phyloP scores from a whole-genome alignment of 345 rosid species.

The Dipteronia dyeriana region DNA sequence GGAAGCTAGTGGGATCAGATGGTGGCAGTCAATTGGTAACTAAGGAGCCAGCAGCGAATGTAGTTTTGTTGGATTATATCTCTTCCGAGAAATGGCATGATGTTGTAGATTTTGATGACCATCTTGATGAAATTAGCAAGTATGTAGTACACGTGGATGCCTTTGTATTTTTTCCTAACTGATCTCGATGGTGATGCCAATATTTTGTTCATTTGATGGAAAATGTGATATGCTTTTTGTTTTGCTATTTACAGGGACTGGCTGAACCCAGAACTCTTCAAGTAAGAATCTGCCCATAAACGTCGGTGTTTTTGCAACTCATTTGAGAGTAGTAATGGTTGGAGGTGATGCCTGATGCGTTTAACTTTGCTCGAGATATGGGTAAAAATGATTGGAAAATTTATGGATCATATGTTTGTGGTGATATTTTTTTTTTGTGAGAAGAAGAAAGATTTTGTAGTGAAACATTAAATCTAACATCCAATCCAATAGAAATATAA shows the following conservation, averaged over 20 bases:
- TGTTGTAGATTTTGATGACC: slow-evolving; percentile 87
- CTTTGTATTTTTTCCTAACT: not conserved
- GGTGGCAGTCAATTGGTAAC: slow-evolving; percentile 60
- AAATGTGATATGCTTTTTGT: slow-evolving; percentile 11
- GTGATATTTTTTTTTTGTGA: not conserved
- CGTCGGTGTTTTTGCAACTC: not conserved
- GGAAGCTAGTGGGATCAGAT: slow-evolving; percentile 72
- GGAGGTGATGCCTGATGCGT: not conserved
- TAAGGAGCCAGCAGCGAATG: slow-evolving; percentile 87
- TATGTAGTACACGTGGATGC: slow-evolving; percentile 32
- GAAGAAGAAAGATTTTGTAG: slow-evolving; percentile 3
- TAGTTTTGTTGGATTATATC: slow-evolving; percentile 66
- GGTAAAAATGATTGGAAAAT: slow-evolving; percentile 3
- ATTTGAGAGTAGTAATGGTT: not conserved
- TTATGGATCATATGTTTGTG: not conserved
- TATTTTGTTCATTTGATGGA: not conserved
- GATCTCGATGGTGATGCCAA: not conserved
- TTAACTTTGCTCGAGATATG: not conserved
- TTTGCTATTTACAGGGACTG: slow-evolving; percentile 73
- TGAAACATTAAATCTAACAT: not conserved
- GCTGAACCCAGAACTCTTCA: slow-evolving; percentile 87
- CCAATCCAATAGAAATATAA: too few relatives aligned
- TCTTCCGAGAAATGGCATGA: slow-evolving; percentile 79
- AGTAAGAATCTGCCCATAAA: slow-evolving; percentile 34
- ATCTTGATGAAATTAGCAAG: slow-evolving; percentile 89